Evolutionary conservation across 1,284 basidiomycete species (phyloP).

Genomic region (Marasmius fiardii): DNA sequence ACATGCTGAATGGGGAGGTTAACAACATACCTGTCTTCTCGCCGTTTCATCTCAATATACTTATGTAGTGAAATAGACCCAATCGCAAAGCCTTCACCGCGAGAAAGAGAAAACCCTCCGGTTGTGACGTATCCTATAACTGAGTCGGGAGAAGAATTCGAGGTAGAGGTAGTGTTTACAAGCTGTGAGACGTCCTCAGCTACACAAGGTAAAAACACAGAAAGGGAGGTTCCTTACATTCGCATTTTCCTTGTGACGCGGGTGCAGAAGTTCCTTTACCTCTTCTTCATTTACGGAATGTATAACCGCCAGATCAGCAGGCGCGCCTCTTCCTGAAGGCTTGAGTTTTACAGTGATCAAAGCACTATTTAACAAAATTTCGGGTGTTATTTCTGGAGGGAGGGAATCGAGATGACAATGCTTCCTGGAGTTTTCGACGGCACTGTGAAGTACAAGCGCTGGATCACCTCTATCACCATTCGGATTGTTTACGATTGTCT

Average conservation of each 20-base stretch:
- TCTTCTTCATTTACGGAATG: slow-evolving; percentile 58
- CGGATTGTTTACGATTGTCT: slow-evolving; percentile 37
- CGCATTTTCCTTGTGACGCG: slow-evolving; percentile 17
- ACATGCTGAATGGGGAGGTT: not conserved
- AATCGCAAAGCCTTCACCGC: slow-evolving; percentile 72
- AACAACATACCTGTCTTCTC: slow-evolving; percentile 38
- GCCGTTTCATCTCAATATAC: slow-evolving; percentile 50
- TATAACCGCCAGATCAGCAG: slow-evolving; percentile 70
- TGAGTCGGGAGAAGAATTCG: slow-evolving; percentile 24
- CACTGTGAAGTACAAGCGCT: slow-evolving; percentile 40
- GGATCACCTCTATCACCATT: slow-evolving; percentile 33
- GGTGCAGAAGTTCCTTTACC: slow-evolving; percentile 29
- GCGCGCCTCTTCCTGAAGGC: slow-evolving; percentile 66
- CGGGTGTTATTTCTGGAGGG: slow-evolving; percentile 26
- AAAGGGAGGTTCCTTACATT: slow-evolving; percentile 33
- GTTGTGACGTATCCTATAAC: slow-evolving; percentile 81
- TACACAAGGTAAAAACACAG: too few species aligned
- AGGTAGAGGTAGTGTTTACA: not conserved
- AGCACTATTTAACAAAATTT: slow-evolving; percentile 51
- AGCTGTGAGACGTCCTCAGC: too few species aligned
- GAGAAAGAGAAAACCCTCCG: slow-evolving; percentile 74
- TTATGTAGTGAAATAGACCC: slow-evolving; percentile 61
- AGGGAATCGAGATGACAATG: slow-evolving; percentile 49
- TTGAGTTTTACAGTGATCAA: slow-evolving; percentile 63
- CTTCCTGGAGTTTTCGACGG: slow-evolving; percentile 56